Evolutionary conservation across 176 grass and related monocot genomes (phyloP).

Genomic region (Secale cereale): DNA sequence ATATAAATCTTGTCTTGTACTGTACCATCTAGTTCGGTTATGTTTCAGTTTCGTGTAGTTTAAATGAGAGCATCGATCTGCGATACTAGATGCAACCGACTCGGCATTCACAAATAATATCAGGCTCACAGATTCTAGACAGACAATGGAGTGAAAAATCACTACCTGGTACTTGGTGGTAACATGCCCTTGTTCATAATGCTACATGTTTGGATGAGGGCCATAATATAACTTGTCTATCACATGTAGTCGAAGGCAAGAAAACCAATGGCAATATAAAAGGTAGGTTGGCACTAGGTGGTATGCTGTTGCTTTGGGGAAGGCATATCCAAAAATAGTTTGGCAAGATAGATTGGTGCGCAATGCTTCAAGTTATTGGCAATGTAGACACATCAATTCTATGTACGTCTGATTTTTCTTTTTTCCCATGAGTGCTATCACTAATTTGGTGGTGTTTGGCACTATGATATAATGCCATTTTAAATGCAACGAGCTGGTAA

Average conservation of each 20-base stretch:
- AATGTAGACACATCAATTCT: not conserved
- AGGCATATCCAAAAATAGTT: not conserved
- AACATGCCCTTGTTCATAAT: not conserved
- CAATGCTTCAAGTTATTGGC: conserved; percentile 5
- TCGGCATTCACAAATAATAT: not conserved
- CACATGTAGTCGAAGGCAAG: conserved; percentile 33
- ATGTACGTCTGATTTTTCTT: not conserved
- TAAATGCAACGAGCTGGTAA: not conserved
- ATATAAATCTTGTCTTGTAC: not conserved
- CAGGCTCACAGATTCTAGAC: not conserved
- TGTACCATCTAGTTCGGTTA: not conserved
- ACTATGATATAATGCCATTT: not conserved
- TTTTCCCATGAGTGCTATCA: not conserved
- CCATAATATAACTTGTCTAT: not conserved
- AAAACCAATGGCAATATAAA: not conserved
- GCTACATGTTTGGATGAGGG: not conserved
- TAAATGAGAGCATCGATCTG: not conserved
- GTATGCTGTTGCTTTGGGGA: not conserved
- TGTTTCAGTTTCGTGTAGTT: not conserved
- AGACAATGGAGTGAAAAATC: not conserved
- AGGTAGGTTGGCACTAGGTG: not conserved
- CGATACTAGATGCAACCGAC: not conserved
- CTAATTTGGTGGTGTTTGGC: not conserved
- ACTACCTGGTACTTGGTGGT: not conserved
- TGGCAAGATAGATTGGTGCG: not conserved